Evolutionary conservation across 805 yeast genomes (phyloP), one percentile per base, ranked within the genome.

Genomic region (Sungouiella thailandica): DNA sequence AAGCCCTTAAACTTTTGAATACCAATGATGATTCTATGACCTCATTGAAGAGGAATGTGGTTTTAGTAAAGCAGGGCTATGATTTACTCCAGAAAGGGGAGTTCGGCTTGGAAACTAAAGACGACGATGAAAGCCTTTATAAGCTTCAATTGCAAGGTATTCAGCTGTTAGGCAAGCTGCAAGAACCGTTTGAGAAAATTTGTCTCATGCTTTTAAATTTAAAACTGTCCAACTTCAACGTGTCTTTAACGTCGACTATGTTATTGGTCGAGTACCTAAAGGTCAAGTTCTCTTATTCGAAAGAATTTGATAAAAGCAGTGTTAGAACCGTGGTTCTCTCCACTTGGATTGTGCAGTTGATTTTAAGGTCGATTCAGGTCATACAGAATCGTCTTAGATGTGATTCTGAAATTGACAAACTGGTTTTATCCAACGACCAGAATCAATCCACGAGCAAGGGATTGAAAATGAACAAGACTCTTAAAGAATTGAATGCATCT

Each of bases 151-250:
- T 25, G 9, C 56, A 65, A 28, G 69, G 70, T 2, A 53, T 66
- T 3, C 37, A 36, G 22, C 47, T 70, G 1, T 70, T 79, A 32
- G 95, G 93, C 0, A 46, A 59, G 15, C 80, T 84, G 40, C 63
- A 76, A 6, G 77, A 72, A 34, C 78, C 87, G 0, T 72, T 87
- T 50, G 95, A 87, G 43, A 69, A 76, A 9, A 71, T 82, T 5
- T 78, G 90, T 2, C 56, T 86, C 24, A 65, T 65, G 70, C 44
- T 66, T n/a, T 40, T 65, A 31, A 42, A 47, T 23, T 18, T 34
- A n/a, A 40, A 35, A 20, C 34, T 36, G 11, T 23, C 32, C 7
- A 23, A n/a, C 4, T 9, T 15, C 14, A 23, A 17, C 12, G 41
- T 49, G 27, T 20, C 40, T 18, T 47, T 45, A 17, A 18, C 45